Conservation (phyloP, 2,329 filamentous ascomycete genomes). For the Endoconidiophora polonica region DNA sequence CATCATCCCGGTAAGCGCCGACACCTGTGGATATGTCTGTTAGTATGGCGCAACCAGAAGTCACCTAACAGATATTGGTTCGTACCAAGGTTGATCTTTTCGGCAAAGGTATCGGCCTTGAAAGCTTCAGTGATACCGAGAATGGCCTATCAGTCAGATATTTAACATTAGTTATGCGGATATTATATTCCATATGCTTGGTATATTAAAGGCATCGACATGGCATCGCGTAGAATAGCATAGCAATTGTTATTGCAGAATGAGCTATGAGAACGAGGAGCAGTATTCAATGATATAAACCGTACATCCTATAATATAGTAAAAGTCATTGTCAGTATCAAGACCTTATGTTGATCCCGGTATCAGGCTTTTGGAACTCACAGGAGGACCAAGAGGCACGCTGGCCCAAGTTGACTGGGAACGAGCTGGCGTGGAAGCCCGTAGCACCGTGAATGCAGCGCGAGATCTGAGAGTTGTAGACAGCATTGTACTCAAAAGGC, state of each 20-base stretch:
- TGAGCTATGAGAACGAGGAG: background rate
- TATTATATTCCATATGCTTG: no score
- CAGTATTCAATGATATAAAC: background rate
- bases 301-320: slow-evolving; percentile 10
- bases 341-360: background rate
- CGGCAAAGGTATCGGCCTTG: slow-evolving; percentile 83
- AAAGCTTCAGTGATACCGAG: slow-evolving; percentile 95
- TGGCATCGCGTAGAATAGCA: background rate
- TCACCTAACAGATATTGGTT: slow-evolving; percentile 7
- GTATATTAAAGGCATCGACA: no score
- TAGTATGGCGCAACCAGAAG: slow-evolving; percentile 5
- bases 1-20: slow-evolving; percentile 94
- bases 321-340: background rate
- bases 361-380: slow-evolving; percentile 31
- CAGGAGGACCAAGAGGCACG: slow-evolving; percentile 85
- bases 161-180: no score
- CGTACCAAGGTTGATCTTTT: slow-evolving; percentile 95
- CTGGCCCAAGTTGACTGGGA: slow-evolving; percentile 74
- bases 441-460: slow-evolving; percentile 24
- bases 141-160: slow-evolving; percentile 42
- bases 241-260: background rate
- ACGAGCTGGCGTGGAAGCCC: slow-evolving; percentile 27
- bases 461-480: slow-evolving; percentile 28
- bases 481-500: slow-evolving; percentile 23
- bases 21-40: slow-evolving; percentile 42